A percentile compares a stretch with the other conserved stretches of the same genome.
Conservation (phyloP, 345 rosid species). For the Erucastrum elatum region DNA sequence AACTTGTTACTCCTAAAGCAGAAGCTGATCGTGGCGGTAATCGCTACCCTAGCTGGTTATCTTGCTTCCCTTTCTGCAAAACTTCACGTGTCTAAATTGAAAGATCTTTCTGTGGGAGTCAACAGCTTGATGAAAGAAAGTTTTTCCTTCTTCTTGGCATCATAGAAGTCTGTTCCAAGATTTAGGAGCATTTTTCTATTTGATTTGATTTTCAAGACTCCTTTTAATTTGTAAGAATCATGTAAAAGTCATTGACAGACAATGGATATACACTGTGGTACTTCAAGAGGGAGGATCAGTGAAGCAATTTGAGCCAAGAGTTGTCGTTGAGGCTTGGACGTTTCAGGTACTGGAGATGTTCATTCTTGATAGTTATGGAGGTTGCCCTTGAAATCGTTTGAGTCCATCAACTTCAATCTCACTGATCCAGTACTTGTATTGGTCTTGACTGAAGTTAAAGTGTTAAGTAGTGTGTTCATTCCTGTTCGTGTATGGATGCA, state of each 20-base stretch:
- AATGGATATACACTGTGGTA: neutral
- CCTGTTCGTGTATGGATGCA: slow-evolving; percentile 86
- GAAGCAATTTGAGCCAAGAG: slow-evolving; percentile 49
- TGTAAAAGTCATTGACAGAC: neutral
- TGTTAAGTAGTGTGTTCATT: slow-evolving; percentile 59
- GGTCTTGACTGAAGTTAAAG: slow-evolving; percentile 75
- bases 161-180: neutral
- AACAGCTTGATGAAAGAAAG: no score
- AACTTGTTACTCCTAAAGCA: slow-evolving; percentile 18
- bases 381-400: slow-evolving; percentile 83
- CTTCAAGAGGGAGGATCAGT: slow-evolving; percentile 46
- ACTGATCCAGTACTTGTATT: slow-evolving; percentile 53
- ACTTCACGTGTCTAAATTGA: slow-evolving; percentile 16
- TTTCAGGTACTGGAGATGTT: no score
- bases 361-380: slow-evolving; percentile 42
- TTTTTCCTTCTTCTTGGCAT: no score
- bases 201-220: neutral
- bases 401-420: slow-evolving; percentile 78
- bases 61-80: slow-evolving; percentile 63
- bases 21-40: slow-evolving; percentile 5
- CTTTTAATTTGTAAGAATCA: neutral
- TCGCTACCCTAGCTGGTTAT: slow-evolving; percentile 45
- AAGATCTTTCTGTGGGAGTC: neutral
- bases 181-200: neutral
- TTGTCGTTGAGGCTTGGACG: slow-evolving; percentile 19